A percentile compares a stretch with the other conserved stretches of the same genome.
Evolutionary conservation across 2,329 filamentous ascomycete genomes (phyloP).

Genomic region (Ophiostoma pallidulum): DNA sequence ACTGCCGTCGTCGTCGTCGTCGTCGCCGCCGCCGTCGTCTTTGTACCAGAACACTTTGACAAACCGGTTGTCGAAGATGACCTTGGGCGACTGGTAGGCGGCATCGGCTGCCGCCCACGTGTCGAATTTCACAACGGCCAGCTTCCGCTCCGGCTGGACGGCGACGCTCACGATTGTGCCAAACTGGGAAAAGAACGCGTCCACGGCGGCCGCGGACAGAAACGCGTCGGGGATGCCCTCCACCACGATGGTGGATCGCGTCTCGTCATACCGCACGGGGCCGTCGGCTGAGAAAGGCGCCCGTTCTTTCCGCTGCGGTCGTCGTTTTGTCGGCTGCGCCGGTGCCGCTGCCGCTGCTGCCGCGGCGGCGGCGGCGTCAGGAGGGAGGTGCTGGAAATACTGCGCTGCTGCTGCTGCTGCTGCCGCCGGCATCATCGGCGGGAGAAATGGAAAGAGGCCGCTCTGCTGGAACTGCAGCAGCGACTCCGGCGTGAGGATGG

Average conservation of each 20-base stretch:
- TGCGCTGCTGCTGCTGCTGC: not conserved
- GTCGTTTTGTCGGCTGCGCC: not conserved
- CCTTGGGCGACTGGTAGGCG: slow-evolving; percentile 68
- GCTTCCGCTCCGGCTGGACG: slow-evolving; percentile 55
- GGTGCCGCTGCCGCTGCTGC: too few relatives aligned
- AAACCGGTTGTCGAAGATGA: slow-evolving; percentile 76
- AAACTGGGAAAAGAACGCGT: slow-evolving; percentile 62
- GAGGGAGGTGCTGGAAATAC: not conserved
- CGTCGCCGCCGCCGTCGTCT: slow-evolving; percentile 29
- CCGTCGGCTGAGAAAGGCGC: slow-evolving; percentile 57
- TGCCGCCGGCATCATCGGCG: not conserved
- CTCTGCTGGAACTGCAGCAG: not conserved
- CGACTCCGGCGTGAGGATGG: not conserved
- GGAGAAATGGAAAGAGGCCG: not conserved
- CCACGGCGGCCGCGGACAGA: slow-evolving; percentile 55
- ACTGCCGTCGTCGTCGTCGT: slow-evolving; percentile 12
- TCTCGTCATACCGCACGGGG: slow-evolving; percentile 50
- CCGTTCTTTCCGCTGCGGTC: slow-evolving; percentile 27
- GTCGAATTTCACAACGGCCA: slow-evolving; percentile 62
- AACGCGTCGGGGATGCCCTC: slow-evolving; percentile 68
- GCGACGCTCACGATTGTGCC: slow-evolving; percentile 55
- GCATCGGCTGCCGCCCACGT: slow-evolving; percentile 56
- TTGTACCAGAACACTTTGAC: slow-evolving; percentile 77
- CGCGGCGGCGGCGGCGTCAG: too few relatives aligned
- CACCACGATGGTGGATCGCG: slow-evolving; percentile 61